phyloP scores from a whole-genome alignment of 495 filamentous ascomycete species.

The Lasiosphaeris hirsuta region DNA sequence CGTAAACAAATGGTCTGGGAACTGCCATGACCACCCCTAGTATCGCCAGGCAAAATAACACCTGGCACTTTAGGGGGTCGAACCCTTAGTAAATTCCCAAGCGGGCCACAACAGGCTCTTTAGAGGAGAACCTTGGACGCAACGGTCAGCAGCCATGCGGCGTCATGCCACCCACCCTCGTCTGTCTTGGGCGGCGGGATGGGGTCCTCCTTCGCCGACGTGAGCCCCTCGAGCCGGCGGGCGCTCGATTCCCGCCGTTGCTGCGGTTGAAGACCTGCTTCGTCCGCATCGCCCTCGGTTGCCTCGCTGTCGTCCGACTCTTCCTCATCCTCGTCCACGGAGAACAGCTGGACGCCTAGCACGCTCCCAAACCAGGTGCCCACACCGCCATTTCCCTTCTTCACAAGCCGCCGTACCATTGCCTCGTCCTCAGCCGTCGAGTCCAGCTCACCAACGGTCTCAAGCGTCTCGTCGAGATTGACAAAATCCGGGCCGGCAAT shows the following conservation, averaged over 20 bases:
- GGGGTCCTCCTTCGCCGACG: slow-evolving; percentile 14
- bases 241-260: slow-evolving; percentile 18
- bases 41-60: no score
- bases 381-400: slow-evolving; percentile 63
- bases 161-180: slow-evolving; percentile 74
- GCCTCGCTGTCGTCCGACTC: slow-evolving; percentile 41
- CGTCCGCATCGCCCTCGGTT: slow-evolving; percentile 32
- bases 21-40: no score
- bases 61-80: no score
- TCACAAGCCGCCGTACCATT: slow-evolving; percentile 50
- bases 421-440: slow-evolving; percentile 50
- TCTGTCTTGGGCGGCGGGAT: slow-evolving; percentile 47
- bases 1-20: no score
- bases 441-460: slow-evolving; percentile 30
- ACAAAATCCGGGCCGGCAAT: slow-evolving; percentile 60
- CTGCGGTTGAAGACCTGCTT: slow-evolving; percentile 29
- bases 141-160: slow-evolving; percentile 76
- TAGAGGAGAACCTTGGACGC: slow-evolving; percentile 69
- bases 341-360: slow-evolving; percentile 74
- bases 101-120: neutral
- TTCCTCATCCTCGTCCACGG: slow-evolving; percentile 58
- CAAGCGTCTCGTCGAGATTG: slow-evolving; percentile 47
- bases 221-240: slow-evolving; percentile 20
- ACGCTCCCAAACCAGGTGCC: slow-evolving; percentile 72
- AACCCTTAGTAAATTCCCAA: no score